A percentile compares a stretch with the other conserved stretches of the same genome.
These are phyloP conservation scores for Chlamydomonas eustigma DNA, from an alignment of 139 green algal species.

Conservation along the genomic window DNA sequence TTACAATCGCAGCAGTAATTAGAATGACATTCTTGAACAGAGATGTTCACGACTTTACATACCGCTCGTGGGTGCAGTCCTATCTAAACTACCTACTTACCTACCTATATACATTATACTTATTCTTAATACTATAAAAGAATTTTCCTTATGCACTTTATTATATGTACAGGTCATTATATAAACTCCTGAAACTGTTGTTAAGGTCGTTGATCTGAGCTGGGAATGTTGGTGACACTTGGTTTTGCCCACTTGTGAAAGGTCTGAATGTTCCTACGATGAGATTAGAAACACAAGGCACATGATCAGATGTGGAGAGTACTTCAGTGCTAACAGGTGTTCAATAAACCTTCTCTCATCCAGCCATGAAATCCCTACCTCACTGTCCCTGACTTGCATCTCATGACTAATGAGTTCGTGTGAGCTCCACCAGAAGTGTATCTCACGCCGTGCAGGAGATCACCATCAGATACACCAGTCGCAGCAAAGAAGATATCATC, in stretches of 20 bases:
- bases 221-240: slow-evolving; percentile 51
- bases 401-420: slow-evolving; percentile 80
- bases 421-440: slow-evolving; percentile 61
- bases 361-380: neutral
- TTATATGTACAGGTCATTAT: too few species aligned
- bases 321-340: neutral
- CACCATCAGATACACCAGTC: slow-evolving; percentile 74
- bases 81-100: too few species aligned
- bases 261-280: slow-evolving; percentile 58
- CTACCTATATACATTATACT: too few species aligned
- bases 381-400: slow-evolving; percentile 61
- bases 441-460: slow-evolving; percentile 70
- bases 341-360: neutral
- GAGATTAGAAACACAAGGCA: neutral
- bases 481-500: slow-evolving; percentile 78
- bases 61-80: too few species aligned
- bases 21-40: too few species aligned
- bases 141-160: too few species aligned
- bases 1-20: too few species aligned
- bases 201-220: too few species aligned
- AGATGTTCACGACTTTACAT: too few species aligned
- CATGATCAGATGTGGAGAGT: neutral
- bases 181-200: too few species aligned
- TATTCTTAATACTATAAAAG: too few species aligned
- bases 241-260: slow-evolving; percentile 64